phyloP scores from a whole-genome alignment of 176 grass and related monocot species.

The Triticum monococcum region DNA sequence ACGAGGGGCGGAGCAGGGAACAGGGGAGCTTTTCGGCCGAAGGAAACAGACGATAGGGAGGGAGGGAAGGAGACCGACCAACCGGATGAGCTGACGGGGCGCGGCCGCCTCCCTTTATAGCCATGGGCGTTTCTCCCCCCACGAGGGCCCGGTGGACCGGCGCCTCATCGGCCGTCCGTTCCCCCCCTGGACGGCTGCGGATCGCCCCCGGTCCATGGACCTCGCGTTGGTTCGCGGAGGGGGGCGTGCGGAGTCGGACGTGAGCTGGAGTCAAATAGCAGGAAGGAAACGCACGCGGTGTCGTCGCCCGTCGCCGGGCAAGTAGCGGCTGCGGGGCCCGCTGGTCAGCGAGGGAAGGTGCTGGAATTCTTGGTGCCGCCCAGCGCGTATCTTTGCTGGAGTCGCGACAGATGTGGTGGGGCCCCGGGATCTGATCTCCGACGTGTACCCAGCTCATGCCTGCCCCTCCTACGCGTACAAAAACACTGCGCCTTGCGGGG shows the following conservation, averaged over 20 bases:
- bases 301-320: background rate
- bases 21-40: background rate
- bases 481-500: too few species aligned
- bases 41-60: conserved; percentile 1
- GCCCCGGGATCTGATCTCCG: background rate
- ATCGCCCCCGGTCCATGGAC: background rate
- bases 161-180: background rate
- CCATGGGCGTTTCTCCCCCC: conserved; percentile 17
- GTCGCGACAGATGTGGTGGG: background rate
- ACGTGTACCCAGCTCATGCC: conserved; percentile 11
- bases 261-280: conserved; percentile 8
- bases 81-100: background rate
- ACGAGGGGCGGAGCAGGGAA: background rate
- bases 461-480: too few species aligned
- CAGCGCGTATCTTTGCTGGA: background rate
- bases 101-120: conserved; percentile 18
- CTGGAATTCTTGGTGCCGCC: background rate
- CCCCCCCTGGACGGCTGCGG: background rate
- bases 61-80: background rate
- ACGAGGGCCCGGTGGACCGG: background rate
- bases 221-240: too few species aligned
- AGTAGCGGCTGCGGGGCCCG: background rate
- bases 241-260: background rate
- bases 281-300: background rate
- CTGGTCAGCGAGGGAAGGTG: background rate